phyloP scores from a whole-genome alignment of 2,329 filamentous ascomycete species.

The Hysterium pulicare region DNA sequence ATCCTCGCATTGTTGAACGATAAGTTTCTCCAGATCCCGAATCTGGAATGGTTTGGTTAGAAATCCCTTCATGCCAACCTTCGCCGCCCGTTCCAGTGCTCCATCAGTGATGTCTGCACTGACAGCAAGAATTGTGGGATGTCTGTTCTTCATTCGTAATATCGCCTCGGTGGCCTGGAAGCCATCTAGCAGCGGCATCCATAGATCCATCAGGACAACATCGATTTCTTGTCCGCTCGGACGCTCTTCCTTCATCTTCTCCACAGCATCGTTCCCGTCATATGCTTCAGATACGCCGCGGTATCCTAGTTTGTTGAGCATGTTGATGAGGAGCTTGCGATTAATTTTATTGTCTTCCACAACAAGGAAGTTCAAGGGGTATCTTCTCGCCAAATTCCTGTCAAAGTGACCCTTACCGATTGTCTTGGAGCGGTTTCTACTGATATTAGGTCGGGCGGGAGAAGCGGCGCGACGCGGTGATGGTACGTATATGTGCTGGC shows the following conservation, averaged over 20 bases:
- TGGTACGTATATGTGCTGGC: constrained; percentile 19
- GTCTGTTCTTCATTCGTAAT: constrained; percentile 47
- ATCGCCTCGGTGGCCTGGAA: constrained; percentile 66
- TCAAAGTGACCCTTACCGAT: constrained; percentile 45
- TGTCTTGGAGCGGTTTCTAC: constrained; percentile 17
- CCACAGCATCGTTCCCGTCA: constrained; percentile 65
- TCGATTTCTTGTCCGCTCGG: constrained; percentile 47
- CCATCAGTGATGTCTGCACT: constrained; percentile 66
- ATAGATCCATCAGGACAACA: constrained; percentile 70
- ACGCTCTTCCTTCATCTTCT: constrained; percentile 51
- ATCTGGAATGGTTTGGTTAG: constrained; percentile 67
- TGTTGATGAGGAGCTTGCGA: constrained; percentile 62
- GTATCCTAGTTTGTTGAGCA: constrained; percentile 67
- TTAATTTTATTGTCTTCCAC: constrained; percentile 74
- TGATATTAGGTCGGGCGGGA: constrained; percentile 18
- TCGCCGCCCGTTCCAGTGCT: constrained; percentile 57
- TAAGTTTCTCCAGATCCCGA: constrained; percentile 59
- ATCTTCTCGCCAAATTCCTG: constrained; percentile 55
- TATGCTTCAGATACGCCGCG: constrained; percentile 61
- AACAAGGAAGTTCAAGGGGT: constrained; percentile 65
- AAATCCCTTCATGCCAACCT: constrained; percentile 65
- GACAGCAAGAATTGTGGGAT: constrained; percentile 57
- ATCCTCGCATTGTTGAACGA: constrained; percentile 52
- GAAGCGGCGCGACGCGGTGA: constrained; percentile 29
- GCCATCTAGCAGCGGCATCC: constrained; percentile 73